A percentile compares a stretch with the other conserved stretches of the same genome.
Conservation (phyloP, 164 flowering plant genomes). For the Kalanchoe fedtschenkoi region DNA sequence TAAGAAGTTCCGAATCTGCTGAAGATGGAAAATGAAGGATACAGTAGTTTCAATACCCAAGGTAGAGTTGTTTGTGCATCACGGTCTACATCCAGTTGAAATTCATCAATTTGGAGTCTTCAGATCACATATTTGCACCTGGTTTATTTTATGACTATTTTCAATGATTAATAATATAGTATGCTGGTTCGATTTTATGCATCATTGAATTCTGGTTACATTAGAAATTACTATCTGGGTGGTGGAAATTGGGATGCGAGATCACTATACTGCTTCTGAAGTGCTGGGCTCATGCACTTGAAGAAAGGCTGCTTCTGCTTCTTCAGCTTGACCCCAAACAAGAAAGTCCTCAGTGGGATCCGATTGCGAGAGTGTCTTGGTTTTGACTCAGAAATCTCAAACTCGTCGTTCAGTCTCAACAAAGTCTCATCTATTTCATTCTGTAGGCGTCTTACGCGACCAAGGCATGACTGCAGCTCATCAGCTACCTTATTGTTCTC, state of each 20-base stretch:
- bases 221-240: not conserved
- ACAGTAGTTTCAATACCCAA: not conserved
- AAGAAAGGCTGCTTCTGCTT: conserved; percentile 47
- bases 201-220: not conserved
- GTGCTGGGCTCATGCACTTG: conserved; percentile 41
- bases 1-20: not conserved
- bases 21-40: not conserved
- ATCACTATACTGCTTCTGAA: conserved; percentile 41
- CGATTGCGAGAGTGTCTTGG: conserved; percentile 25
- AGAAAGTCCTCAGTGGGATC: conserved; percentile 55
- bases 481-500: conserved; percentile 54
- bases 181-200: not conserved
- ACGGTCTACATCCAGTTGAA: too few relatives aligned
- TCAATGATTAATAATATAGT: not conserved
- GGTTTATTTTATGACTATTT: not conserved
- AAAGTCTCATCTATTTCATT: conserved; percentile 33
- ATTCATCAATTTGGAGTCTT: too few relatives aligned
- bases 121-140: too few relatives aligned
- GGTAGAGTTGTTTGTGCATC: not conserved
- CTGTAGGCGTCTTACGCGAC: conserved; percentile 33
- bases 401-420: conserved; percentile 30
- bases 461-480: conserved; percentile 42
- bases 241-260: conserved; percentile 10
- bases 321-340: conserved; percentile 57
- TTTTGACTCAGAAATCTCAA: conserved; percentile 17